phyloP scores from a whole-genome alignment of 345 rosid genomes.

The Citrus maxima region DNA sequence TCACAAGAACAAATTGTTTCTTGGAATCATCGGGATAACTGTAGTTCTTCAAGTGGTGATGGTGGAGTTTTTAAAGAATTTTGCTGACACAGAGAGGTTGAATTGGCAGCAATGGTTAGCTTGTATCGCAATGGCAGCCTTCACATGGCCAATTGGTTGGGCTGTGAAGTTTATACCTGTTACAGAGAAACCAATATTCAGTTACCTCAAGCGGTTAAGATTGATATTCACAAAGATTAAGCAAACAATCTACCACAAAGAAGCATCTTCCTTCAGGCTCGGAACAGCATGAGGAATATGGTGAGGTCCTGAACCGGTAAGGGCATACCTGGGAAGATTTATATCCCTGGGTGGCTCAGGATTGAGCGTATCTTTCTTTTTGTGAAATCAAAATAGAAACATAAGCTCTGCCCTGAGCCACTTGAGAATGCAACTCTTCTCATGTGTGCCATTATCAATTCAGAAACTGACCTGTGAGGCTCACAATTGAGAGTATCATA shows the following conservation, averaged over 20 bases:
- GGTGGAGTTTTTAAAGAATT: slow-evolving; percentile 60
- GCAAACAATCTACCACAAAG: slow-evolving; percentile 15
- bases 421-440: background rate
- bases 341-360: background rate
- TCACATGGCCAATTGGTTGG: slow-evolving; percentile 66
- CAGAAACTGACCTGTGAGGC: background rate
- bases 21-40: slow-evolving; percentile 56
- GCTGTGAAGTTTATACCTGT: slow-evolving; percentile 56
- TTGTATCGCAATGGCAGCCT: slow-evolving; percentile 47
- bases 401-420: background rate
- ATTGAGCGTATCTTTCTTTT: slow-evolving; percentile 5
- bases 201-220: slow-evolving; percentile 31
- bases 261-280: slow-evolving; percentile 17
- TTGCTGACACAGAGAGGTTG: slow-evolving; percentile 53
- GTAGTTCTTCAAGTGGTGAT: slow-evolving; percentile 62
- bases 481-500: background rate
- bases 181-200: slow-evolving; percentile 41
- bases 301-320: background rate
- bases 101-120: slow-evolving; percentile 49
- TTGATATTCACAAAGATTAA: slow-evolving; percentile 17
- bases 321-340: background rate
- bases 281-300: slow-evolving; percentile 5
- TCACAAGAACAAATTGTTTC: slow-evolving; percentile 46
- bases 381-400: background rate
- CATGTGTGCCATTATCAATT: background rate